phyloP scores from a whole-genome alignment of 495 filamentous ascomycete species.

The Choiromyces venosus region DNA sequence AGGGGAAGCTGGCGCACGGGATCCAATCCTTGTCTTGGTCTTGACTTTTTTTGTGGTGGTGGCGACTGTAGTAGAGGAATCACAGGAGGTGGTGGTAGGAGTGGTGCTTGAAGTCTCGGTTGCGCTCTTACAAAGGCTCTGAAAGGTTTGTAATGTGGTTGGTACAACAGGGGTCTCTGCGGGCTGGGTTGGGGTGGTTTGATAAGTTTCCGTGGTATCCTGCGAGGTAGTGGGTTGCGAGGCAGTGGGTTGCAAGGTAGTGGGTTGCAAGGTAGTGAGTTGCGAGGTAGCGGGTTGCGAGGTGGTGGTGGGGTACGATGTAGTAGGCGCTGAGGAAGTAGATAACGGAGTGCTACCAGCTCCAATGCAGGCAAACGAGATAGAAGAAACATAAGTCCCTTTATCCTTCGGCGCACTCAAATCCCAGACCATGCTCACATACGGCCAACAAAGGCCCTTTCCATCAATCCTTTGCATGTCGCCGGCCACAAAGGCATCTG shows the following conservation, averaged over 20 bases:
- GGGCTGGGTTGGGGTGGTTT: too few relatives aligned
- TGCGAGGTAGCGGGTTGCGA: too few relatives aligned
- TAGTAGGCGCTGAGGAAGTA: neutral
- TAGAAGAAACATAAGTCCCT: constrained; percentile 42
- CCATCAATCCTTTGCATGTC: constrained; percentile 51
- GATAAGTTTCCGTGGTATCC: too few relatives aligned
- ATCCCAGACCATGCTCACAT: constrained; percentile 51
- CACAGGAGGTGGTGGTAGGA: neutral
- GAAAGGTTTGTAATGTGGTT: too few relatives aligned
- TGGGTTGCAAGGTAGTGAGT: too few relatives aligned
- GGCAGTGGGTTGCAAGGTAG: too few relatives aligned
- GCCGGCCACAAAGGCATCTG: constrained; percentile 50
- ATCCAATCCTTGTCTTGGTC: neutral
- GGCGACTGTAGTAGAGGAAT: too few relatives aligned
- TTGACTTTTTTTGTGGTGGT: too few relatives aligned
- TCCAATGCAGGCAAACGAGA: constrained; percentile 49
- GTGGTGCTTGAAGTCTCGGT: neutral
- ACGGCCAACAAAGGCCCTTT: constrained; percentile 52
- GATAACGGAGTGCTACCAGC: constrained; percentile 1
- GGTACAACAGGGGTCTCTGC: too few relatives aligned
- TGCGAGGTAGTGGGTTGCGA: too few relatives aligned
- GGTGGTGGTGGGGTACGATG: too few relatives aligned
- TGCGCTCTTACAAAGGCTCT: too few relatives aligned
- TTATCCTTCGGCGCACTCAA: constrained; percentile 40
- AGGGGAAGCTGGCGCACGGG: neutral